Percentiles rank a stretch among this genome's conserved stretches.
Conservation (phyloP, 1,284 basidiomycete genomes). For the Neonothopanus nambi region DNA sequence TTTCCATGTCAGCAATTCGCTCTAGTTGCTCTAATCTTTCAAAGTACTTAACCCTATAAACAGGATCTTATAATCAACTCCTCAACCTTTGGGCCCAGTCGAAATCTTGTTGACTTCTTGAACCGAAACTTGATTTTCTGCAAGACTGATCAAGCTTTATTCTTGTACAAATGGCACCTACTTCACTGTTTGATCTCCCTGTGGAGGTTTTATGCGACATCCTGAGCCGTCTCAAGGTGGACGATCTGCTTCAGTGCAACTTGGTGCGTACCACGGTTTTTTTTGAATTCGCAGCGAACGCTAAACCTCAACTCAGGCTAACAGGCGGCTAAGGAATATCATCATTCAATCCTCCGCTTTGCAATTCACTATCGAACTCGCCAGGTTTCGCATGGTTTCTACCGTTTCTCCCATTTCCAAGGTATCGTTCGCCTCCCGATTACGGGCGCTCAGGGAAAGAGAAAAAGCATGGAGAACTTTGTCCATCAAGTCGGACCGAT, state of each 20-base stretch:
- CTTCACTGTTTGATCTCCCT: conserved; percentile 32
- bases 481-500: conserved; percentile 36
- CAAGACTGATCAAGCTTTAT: too few species aligned
- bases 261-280: conserved; percentile 24
- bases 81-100: too few species aligned
- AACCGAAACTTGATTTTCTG: too few species aligned
- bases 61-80: too few species aligned
- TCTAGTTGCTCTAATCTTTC: too few species aligned
- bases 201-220: conserved; percentile 45
- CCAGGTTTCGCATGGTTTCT: conserved; percentile 41
- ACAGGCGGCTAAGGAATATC: conserved; percentile 36
- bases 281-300: background rate
- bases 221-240: conserved; percentile 35
- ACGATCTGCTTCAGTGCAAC: conserved; percentile 38
- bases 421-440: conserved; percentile 36
- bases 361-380: conserved; percentile 48
- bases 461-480: conserved; percentile 46
- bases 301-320: conserved; percentile 33
- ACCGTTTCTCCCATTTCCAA: conserved; percentile 28
- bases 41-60: too few species aligned
- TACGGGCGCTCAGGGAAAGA: conserved; percentile 39
- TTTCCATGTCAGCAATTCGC: too few species aligned
- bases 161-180: too few species aligned
- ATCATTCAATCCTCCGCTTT: conserved; percentile 42
- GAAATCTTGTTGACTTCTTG: too few species aligned